Evolutionary conservation across 2,329 filamentous ascomycete species (phyloP), one percentile per base, ranked within the genome.

Genomic region (Alternaria ethzedia): DNA sequence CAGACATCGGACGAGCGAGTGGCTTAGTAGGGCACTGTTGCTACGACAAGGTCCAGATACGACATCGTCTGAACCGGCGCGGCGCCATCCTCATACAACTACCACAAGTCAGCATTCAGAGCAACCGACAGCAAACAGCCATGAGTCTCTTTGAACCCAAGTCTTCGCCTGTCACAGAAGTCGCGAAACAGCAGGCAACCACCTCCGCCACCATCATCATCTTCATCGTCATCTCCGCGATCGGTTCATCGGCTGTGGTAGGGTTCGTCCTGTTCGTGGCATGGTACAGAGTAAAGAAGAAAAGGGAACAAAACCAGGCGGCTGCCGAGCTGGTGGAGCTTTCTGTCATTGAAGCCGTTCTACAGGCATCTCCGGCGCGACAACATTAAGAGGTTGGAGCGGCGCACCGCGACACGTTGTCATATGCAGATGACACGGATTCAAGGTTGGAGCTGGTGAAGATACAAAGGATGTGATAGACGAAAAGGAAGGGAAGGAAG

Each of bases 251-350:
- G 6, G n/a, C 25, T 6, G 49, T 59, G 2, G 6, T 54, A 21
- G 57, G 56, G 5, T 58, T 59, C 30, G 15, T 32, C 17, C 12
- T 47, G 15, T 59, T 46, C 13, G 57, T 30, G 17, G 11, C 17
- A 30, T 59, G 57, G 57, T 54, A 54, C 15, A 54, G 49, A 15
- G 54, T 41, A 11, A 54, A 59, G 20, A 59, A 45, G 28, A 54
- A 12, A 44, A 46, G 57, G 21, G 49, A 59, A 21, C 49, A 59
- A 13, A 8, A 47, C 12, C 36, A 41, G 12, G 49, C 49, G n/a
- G 49, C 41, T 11, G n/a, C 46, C 44, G 41, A 54, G 20, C 15
- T 54, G 15, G 57, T 54, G 26, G 57, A 54, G 28, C 41, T 54
- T 23, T 7, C 57, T 23, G 26, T 13, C 5, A 59, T 32, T 15